Conservation (phyloP, 805 yeast species). For the Hanseniaspora valbyensis region DNA sequence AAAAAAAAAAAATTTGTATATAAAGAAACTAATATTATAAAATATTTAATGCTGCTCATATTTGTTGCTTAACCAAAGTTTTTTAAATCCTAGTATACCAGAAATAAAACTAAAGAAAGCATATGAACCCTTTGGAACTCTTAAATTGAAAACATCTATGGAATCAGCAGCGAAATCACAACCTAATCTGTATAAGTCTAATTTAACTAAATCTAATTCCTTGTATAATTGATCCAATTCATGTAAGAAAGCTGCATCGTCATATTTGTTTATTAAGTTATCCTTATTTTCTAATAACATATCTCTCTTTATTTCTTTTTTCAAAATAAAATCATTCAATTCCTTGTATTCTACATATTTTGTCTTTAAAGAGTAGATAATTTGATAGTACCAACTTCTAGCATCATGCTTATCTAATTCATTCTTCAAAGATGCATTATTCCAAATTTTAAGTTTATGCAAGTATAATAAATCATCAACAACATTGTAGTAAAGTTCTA, state of each 20-base stretch:
- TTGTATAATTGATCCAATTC: constrained; percentile 30
- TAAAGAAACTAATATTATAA: background rate
- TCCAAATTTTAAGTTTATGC: constrained; percentile 35
- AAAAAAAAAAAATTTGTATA: background rate
- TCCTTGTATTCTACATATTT: constrained; percentile 20
- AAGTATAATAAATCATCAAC: constrained; percentile 53
- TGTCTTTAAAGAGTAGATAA: constrained; percentile 48
- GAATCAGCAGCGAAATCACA: constrained; percentile 42
- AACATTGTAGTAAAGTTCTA: constrained; percentile 51
- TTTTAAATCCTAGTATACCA: constrained; percentile 25
- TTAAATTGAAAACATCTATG: constrained; percentile 35
- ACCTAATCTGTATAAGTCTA: constrained; percentile 34
- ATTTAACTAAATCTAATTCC: constrained; percentile 29
- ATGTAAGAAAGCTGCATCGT: constrained; percentile 15
- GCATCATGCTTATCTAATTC: constrained; percentile 48
- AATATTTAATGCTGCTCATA: constrained; percentile 14
- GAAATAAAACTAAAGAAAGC: constrained; percentile 26
- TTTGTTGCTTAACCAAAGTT: constrained; percentile 26
- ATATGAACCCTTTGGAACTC: constrained; percentile 27
- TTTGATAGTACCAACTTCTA: constrained; percentile 58
- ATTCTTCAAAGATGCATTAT: constrained; percentile 22
- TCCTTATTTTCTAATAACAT: constrained; percentile 25
- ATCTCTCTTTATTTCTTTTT: constrained; percentile 26
- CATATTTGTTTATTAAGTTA: constrained; percentile 18
- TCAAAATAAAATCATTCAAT: background rate